phyloP scores from a whole-genome alignment of 129 eudicot genomes.

The Gnaphalium uliginosum region DNA sequence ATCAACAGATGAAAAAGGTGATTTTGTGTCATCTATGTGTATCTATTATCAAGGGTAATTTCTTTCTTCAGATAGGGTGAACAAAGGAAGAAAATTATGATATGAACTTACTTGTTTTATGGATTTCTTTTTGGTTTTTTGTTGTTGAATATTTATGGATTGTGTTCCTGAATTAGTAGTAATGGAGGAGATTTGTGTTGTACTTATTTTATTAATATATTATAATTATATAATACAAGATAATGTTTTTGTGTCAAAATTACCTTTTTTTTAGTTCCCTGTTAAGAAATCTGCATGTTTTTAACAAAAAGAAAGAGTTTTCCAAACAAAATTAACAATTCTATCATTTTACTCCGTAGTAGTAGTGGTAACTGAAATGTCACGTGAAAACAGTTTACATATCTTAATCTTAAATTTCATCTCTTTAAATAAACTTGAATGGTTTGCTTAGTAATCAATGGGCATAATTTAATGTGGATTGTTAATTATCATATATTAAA shows the following conservation, averaged over 20 bases:
- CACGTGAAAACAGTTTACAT: too few species aligned
- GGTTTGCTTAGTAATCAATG: too few species aligned
- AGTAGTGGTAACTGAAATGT: too few species aligned
- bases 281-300: not conserved
- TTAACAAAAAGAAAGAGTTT: not conserved
- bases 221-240: not conserved
- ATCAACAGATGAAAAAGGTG: constrained; percentile 41
- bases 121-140: constrained; percentile 26
- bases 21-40: constrained; percentile 63
- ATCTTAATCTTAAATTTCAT: too few species aligned
- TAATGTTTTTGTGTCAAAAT: not conserved
- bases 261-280: not conserved
- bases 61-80: constrained; percentile 70
- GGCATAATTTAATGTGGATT: too few species aligned
- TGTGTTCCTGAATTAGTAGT: constrained; percentile 63
- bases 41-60: constrained; percentile 86
- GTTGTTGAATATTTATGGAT: constrained; percentile 46
- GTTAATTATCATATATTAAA: too few species aligned
- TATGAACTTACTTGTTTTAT: constrained; percentile 50
- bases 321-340: too few species aligned
- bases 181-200: constrained; percentile 75
- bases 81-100: constrained; percentile 51
- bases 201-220: constrained; percentile 44
- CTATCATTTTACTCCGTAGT: too few species aligned
- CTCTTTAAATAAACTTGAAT: too few species aligned